These are phyloP conservation scores for Halophytophthora polymorphica DNA, from an alignment of 352 stramenopile genomes.

Conservation along the genomic window DNA sequence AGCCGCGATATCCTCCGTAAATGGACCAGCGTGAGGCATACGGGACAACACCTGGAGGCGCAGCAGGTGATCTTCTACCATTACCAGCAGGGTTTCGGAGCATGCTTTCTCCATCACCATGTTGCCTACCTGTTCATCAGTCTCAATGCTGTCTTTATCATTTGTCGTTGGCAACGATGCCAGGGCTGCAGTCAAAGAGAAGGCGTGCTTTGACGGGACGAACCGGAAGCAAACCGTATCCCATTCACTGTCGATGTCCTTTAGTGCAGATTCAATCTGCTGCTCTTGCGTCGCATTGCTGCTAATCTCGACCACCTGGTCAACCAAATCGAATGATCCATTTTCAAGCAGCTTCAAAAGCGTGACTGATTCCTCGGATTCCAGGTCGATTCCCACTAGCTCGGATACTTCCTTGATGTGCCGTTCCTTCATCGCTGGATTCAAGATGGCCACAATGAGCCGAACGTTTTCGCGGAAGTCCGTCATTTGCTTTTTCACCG, in stretches of 20 bases:
- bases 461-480: slow-evolving; percentile 71
- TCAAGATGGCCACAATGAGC: slow-evolving; percentile 62
- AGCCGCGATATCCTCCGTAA: slow-evolving; percentile 35
- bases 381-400: slow-evolving; percentile 49
- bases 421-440: slow-evolving; percentile 61
- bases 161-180: slow-evolving; percentile 1
- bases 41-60: slow-evolving; percentile 48
- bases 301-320: slow-evolving; percentile 55
- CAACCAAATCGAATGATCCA: slow-evolving; percentile 52
- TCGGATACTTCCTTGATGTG: slow-evolving; percentile 58
- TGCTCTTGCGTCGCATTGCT: slow-evolving; percentile 64
- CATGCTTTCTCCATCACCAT: slow-evolving; percentile 31
- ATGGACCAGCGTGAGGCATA: slow-evolving; percentile 41
- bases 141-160: background rate
- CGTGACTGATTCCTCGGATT: slow-evolving; percentile 49
- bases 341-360: slow-evolving; percentile 74
- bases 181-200: slow-evolving; percentile 7
- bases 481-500: slow-evolving; percentile 75
- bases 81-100: slow-evolving; percentile 38
- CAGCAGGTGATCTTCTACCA: slow-evolving; percentile 63
- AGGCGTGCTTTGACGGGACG: slow-evolving; percentile 17
- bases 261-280: slow-evolving; percentile 49
- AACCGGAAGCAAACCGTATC: slow-evolving; percentile 38
- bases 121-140: slow-evolving; percentile 5
- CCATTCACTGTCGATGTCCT: slow-evolving; percentile 54